Evolutionary conservation across 1,284 basidiomycete genomes (phyloP), one percentile per base, ranked within the genome.

Genomic region (Lentinus polychrous): DNA sequence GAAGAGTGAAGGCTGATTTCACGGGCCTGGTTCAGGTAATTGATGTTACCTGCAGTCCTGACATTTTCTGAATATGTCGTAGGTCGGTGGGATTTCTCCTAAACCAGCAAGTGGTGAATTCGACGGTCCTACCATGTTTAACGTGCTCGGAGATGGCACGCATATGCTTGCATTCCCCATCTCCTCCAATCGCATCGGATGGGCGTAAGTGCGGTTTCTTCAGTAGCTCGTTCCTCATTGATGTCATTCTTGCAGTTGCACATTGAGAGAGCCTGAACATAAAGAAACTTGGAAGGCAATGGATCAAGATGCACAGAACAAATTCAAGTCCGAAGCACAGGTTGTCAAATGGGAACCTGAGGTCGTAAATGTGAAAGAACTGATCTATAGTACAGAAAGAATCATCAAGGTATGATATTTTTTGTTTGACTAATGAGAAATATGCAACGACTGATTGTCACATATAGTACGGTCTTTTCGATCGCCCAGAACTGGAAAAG

Each of bases 391-490:
- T 0, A 59, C 70, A 2, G 57, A 64, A 10, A 66, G 60, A 20
- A 59, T 75, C 23, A 59, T 68, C 42, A 74, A 74, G 61, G 73
- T 73, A 24, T 10, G n/a, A n/a, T n/a, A n/a, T n/a, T n/a, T n/a
- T n/a, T n/a, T n/a, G n/a, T n/a, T n/a, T n/a, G n/a, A n/a, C n/a
- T n/a, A n/a, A n/a, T n/a, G n/a, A n/a, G n/a, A n/a, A n/a, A n/a
- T n/a, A n/a, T n/a, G n/a, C n/a, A n/a, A n/a, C n/a, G n/a, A n/a
- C 40, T 22, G 17, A 42, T 22, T 12, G 8, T 40, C 20, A 10
- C 7, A 8, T 2, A 15, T 23, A 75, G 72, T 74, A 67, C 45
- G 74, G 73, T 7, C 52, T 76, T 24, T 75, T 75, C 50, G 73
- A 75, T 50, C 67, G 74, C 14, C 71, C 71, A 2, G 66, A 71